A percentile compares a stretch with the other conserved stretches of the same genome.
These are phyloP conservation scores for Tricholoma bakamatsutake DNA, from an alignment of 768 basidiomycete species.

Conservation along the genomic window DNA sequence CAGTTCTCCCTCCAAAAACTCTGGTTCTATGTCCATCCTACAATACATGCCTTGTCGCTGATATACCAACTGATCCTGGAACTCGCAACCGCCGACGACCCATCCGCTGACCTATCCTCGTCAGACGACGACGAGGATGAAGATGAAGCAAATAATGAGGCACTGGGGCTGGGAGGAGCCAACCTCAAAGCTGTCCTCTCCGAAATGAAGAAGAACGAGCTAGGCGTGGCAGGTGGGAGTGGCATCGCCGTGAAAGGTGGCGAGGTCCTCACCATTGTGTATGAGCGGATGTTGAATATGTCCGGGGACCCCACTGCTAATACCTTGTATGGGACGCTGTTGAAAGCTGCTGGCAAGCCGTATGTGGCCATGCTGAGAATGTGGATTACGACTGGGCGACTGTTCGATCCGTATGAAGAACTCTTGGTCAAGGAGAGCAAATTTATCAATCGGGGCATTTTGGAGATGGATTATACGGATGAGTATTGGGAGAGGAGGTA, in stretches of 20 bases:
- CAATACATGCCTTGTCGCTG: constrained; percentile 87
- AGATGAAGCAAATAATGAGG: constrained; percentile 81
- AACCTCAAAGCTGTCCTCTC: constrained; percentile 77
- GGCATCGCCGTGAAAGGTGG: constrained; percentile 88
- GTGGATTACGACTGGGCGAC: constrained; percentile 84
- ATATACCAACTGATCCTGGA: constrained; percentile 81
- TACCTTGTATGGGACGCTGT: constrained; percentile 73
- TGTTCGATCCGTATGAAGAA: constrained; percentile 91
- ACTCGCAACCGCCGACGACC: constrained; percentile 63
- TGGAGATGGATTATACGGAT: constrained; percentile 95
- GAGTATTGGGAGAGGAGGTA: constrained; percentile 99
- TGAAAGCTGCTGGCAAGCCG: constrained; percentile 79
- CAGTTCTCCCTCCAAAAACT: constrained; percentile 91
- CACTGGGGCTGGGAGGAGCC: constrained; percentile 76
- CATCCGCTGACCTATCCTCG: constrained; percentile 42
- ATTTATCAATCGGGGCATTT: constrained; percentile 83
- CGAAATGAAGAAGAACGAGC: constrained; percentile 60
- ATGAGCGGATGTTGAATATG: constrained; percentile 84
- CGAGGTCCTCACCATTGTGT: constrained; percentile 85
- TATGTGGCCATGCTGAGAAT: constrained; percentile 81
- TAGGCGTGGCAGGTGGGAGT: constrained; percentile 44
- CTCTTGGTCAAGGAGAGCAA: constrained; percentile 92
- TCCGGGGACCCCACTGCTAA: constrained; percentile 90
- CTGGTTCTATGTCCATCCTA: constrained; percentile 97
- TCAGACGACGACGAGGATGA: constrained; percentile 54